These are phyloP conservation scores for Beauveria brongniartii DNA, from an alignment of 2,329 filamentous ascomycete species.

Conservation along the genomic window DNA sequence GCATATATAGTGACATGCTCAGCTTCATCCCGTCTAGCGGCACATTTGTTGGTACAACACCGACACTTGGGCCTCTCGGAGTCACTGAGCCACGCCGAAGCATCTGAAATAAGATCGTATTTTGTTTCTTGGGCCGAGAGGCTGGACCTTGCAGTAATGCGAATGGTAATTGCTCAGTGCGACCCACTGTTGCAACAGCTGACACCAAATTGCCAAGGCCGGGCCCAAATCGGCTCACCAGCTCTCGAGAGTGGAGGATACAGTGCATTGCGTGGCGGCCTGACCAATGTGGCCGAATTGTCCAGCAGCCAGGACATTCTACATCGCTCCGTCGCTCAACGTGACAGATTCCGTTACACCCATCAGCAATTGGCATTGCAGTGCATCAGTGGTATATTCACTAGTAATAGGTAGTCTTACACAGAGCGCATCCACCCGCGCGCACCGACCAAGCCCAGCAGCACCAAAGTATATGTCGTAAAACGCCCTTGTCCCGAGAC, in stretches of 20 bases:
- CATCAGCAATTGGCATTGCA: background rate
- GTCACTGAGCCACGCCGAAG: no score
- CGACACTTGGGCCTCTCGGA: no score
- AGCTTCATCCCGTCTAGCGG: no score
- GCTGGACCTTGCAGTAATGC: no score
- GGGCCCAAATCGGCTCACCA: background rate
- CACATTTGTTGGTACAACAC: no score
- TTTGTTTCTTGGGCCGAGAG: no score
- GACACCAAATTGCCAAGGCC: background rate
- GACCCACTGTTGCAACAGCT: no score
- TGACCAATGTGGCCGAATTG: background rate
- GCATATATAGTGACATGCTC: no score
- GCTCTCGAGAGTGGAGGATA: background rate
- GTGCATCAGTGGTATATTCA: constrained; percentile 7
- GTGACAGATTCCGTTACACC: background rate
- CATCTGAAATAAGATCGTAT: no score
- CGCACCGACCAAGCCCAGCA: background rate
- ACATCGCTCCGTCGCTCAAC: background rate
- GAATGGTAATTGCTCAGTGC: no score
- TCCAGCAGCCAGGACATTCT: background rate
- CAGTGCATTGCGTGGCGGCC: background rate
- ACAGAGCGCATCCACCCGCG: background rate
- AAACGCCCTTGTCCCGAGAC: background rate
- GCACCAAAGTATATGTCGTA: background rate
- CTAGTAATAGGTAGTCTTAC: constrained; percentile 7